Percentiles rank a stretch among this genome's conserved stretches.
Conservation (phyloP, 2,329 filamentous ascomycete genomes). For the Colletotrichum phormii region DNA sequence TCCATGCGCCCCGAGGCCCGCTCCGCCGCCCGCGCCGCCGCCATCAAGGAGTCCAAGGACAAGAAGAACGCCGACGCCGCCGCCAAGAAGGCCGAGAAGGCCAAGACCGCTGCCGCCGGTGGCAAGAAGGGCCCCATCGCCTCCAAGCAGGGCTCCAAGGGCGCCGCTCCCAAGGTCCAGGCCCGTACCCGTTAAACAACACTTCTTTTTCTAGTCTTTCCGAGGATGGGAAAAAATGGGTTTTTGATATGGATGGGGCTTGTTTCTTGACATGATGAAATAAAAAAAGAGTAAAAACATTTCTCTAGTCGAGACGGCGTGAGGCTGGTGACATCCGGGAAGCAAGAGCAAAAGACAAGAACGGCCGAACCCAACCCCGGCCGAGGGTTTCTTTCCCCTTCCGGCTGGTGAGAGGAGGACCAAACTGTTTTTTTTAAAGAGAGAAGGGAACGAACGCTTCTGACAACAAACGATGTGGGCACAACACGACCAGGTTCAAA, state of each 20-base stretch:
- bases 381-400: neutral
- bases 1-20: slow-evolving; percentile 94
- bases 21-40: slow-evolving; percentile 85
- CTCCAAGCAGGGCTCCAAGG: slow-evolving; percentile 98
- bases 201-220: neutral
- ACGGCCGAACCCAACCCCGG: neutral
- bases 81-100: slow-evolving; percentile 99
- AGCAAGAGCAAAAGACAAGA: slow-evolving; percentile 32
- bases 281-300: slow-evolving; percentile 25
- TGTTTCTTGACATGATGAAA: neutral
- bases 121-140: slow-evolving; percentile 83
- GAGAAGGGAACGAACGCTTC: slow-evolving; percentile 12
- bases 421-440: slow-evolving; percentile 4
- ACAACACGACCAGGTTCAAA: slow-evolving; percentile 32
- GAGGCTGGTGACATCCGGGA: neutral
- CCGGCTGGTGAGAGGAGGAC: neutral
- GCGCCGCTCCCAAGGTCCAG: slow-evolving; percentile 85
- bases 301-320: slow-evolving; percentile 8
- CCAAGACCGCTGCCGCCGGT: slow-evolving; percentile 85
- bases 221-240: slow-evolving; percentile 1
- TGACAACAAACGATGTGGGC: slow-evolving; percentile 15
- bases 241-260: neutral
- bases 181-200: slow-evolving; percentile 83
- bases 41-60: slow-evolving; percentile 98
- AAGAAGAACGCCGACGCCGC: slow-evolving; percentile 91